Evolutionary conservation across 257 asterid species (phyloP).

Genomic region (Forsythia viridissima): DNA sequence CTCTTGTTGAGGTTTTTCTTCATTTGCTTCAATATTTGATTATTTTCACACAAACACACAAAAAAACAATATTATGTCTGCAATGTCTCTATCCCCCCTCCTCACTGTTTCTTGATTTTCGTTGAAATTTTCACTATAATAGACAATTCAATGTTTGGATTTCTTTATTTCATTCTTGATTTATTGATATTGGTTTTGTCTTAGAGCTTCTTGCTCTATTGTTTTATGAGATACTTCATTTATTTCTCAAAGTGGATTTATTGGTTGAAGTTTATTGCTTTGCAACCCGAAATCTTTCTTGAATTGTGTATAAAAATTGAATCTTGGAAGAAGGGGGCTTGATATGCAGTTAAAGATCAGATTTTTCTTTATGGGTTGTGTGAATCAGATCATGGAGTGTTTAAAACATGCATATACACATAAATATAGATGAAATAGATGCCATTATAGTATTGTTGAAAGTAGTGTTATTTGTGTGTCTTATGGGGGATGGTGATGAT

Average conservation of each 20-base stretch:
- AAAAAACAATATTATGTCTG: slow-evolving; percentile 6
- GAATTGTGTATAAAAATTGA: slow-evolving; percentile 21
- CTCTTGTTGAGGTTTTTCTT: slow-evolving; percentile 13
- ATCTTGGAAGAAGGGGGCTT: slow-evolving; percentile 32
- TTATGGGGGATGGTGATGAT: slow-evolving; percentile 56
- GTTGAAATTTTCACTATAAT: not conserved
- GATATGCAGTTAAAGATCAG: slow-evolving; percentile 50
- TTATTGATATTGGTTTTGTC: not conserved
- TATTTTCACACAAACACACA: not conserved
- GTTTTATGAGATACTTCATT: not conserved
- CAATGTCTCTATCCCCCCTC: slow-evolving; percentile 9
- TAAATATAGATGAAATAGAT: slow-evolving; percentile 24
- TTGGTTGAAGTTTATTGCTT: slow-evolving; percentile 4
- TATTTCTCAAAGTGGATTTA: not conserved
- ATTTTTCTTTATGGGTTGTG: slow-evolving; percentile 40
- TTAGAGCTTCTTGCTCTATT: slow-evolving; percentile 3
- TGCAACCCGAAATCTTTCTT: slow-evolving; percentile 5
- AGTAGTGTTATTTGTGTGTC: slow-evolving; percentile 14
- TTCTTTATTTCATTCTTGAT: slow-evolving; percentile 1
- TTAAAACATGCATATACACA: slow-evolving; percentile 34
- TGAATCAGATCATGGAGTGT: slow-evolving; percentile 40
- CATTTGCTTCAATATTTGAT: slow-evolving; percentile 13
- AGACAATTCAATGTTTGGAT: not conserved
- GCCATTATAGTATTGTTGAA: not conserved
- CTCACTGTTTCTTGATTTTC: too few species aligned